Evolutionary conservation across 1,284 basidiomycete genomes (phyloP), one percentile per base, ranked within the genome.

Genomic region (Sanguinoderma infundibulare): DNA sequence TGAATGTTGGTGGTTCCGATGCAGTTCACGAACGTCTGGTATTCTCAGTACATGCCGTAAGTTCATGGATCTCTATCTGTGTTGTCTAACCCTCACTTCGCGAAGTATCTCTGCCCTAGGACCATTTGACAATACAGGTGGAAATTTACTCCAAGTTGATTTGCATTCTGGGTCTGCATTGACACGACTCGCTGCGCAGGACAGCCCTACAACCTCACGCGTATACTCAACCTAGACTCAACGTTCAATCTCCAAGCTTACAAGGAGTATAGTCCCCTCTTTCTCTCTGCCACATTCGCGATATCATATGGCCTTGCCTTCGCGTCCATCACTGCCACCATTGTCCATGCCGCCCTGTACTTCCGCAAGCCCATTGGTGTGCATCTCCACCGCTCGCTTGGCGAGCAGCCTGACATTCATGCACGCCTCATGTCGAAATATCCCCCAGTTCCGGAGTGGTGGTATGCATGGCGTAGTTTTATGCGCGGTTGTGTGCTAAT

Each of bases 341-440:
- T 94, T 64, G 83, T 87, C 17, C 91, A 95, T 77, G 88, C 92
- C 1, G 75, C 83, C 4, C 80, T 96, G n/a, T 88, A 92, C 72
- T 92, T 95, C 75, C 88, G 90, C 64, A 87, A 86, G 65, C 85
- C 87, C 44, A 90, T 96, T 60, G 84, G 85, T 75, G 73, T 81
- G 24, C 85, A 87, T 53, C 82, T 87, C 26, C 74, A 88, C 36
- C 78, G 83, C 30, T 83, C 86, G 35, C 73, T 88, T 53, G 77
- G 82, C 28, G 91, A 94, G 70, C 88, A 91, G 66, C 90, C 92
- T 5, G 94, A 96, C 72, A 85, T 96, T n/a, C 94, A 96, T 73
- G 86, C 86, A 8, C 80, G 82, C 50, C 80, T 96, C 35, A 96
- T 96, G 94, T 78, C 85, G 9, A 78, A 80, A 40, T 96, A 96